phyloP scores from a whole-genome alignment of 2,329 filamentous ascomycete species.

The Penicillium sp. region DNA sequence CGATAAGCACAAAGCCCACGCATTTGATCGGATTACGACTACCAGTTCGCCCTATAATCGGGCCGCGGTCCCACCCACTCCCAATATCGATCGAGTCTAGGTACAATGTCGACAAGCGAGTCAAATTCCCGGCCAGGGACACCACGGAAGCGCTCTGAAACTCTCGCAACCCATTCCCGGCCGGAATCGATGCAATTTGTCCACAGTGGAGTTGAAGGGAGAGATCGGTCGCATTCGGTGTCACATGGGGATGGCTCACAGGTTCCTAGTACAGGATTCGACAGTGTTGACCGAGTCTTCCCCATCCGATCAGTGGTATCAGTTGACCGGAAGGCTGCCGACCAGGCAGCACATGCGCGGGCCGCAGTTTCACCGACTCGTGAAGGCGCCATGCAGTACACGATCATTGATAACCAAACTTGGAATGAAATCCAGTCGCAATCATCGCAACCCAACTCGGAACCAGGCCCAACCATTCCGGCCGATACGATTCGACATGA shows the following conservation, averaged over 20 bases:
- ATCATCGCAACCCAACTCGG: neutral
- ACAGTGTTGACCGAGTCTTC: slow-evolving; percentile 64
- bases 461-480: slow-evolving; percentile 7
- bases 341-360: slow-evolving; percentile 29
- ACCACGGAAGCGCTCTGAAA: slow-evolving; percentile 11
- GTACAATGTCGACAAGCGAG: neutral
- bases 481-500: slow-evolving; percentile 15
- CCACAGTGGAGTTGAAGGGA: neutral
- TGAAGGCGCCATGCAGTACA: slow-evolving; percentile 27
- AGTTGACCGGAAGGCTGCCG: slow-evolving; percentile 56
- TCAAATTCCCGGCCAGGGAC: neutral
- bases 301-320: slow-evolving; percentile 80
- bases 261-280: slow-evolving; percentile 11
- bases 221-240: slow-evolving; percentile 21
- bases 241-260: slow-evolving; percentile 5
- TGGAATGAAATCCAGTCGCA: slow-evolving; percentile 24
- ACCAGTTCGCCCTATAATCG: neutral
- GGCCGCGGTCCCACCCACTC: neutral
- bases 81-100: neutral
- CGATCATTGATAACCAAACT: slow-evolving; percentile 30
- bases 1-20: neutral
- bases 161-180: neutral
- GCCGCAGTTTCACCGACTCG: slow-evolving; percentile 20
- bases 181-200: neutral
- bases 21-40: neutral